phyloP scores from a whole-genome alignment of 2,329 filamentous ascomycete genomes.

The Daldinia sp. region DNA sequence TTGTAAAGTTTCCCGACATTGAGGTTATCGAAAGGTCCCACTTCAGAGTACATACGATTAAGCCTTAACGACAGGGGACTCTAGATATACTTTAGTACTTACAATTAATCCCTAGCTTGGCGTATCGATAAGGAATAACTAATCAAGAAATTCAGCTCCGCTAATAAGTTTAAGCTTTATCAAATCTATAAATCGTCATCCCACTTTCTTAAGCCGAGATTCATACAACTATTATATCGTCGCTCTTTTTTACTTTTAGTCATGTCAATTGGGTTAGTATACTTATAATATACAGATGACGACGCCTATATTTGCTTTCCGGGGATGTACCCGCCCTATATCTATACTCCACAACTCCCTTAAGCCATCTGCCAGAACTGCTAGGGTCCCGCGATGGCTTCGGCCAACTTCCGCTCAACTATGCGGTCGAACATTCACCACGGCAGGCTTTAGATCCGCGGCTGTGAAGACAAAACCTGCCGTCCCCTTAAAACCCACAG shows the following conservation, averaged over 20 bases:
- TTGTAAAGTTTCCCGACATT: neutral
- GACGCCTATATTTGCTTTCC: slow-evolving; percentile 36
- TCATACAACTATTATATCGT: neutral
- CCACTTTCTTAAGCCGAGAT: neutral
- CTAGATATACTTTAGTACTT: neutral
- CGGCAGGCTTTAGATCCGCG: slow-evolving; percentile 4
- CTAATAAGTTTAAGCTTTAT: slow-evolving; percentile 11
- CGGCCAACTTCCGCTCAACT: slow-evolving; percentile 14
- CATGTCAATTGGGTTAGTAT: slow-evolving; percentile 4
- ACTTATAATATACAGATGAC: slow-evolving; percentile 34
- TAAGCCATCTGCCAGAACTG: slow-evolving; percentile 13
- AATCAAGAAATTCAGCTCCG: neutral
- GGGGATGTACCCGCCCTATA: slow-evolving; percentile 44
- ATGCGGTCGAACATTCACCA: slow-evolving; percentile 25
- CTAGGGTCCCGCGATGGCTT: slow-evolving; percentile 12
- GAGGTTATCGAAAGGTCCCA: neutral
- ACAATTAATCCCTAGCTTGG: neutral
- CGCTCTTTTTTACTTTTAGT: neutral
- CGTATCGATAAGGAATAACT: slow-evolving; percentile 23
- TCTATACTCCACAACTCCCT: slow-evolving; percentile 37
- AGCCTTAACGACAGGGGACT: neutral
- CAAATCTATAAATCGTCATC: neutral
- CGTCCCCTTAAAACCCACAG: neutral
- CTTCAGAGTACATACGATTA: neutral
- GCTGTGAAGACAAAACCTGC: slow-evolving; percentile 10